Evolutionary conservation across 1,284 basidiomycete genomes (phyloP), one percentile per base, ranked within the genome.

Genomic region (Marasmius tenuissimus): DNA sequence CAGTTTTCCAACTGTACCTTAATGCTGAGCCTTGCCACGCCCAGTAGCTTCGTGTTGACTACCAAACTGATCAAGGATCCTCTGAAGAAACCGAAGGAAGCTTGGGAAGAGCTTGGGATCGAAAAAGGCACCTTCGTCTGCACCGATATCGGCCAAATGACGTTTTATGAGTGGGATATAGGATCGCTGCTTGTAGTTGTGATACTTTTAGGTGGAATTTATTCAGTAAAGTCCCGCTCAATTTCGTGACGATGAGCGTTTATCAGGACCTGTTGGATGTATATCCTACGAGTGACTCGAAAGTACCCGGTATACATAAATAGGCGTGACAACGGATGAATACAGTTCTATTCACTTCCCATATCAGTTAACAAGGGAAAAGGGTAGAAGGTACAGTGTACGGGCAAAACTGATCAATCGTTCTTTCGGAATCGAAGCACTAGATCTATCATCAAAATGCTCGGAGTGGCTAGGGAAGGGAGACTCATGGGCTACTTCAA

Each of bases 1-100:
- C 27, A 27, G 48, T 10, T 59, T 59, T 35, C 37, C n/a, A 16
- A 14, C 4, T 53, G 5, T 48, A 16, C 14, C 37, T 2, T 37
- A 9, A 27, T 22, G 20, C 27, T 60, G 47, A 22, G 22, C 4
- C 18, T 35, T 55, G n/a, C 45, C 20, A 8, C 45, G 16, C 9
- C 27, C 27, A 42, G 76, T 38, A 78, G 77, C 0, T 81, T 78
- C 77, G 65, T 71, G 2, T 62, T 81, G 20, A 78, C 79, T 1
- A 66, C 66, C 20, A 84, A 87, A 69, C 73, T 74, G 3, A 74
- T 84, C 47, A 72, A 78, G 61, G 84, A 86, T 66, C 84, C 85
- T 4, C 82, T 82, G 0, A 68, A 73, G 53, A 66, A 75, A 62
- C 74, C 86, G 3, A 74, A 70, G 27, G 69, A 74, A 37, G 82